Evolutionary conservation across 164 flowering plant genomes (phyloP), one percentile per base, ranked within the genome.

Genomic region (Litsea cubeba): DNA sequence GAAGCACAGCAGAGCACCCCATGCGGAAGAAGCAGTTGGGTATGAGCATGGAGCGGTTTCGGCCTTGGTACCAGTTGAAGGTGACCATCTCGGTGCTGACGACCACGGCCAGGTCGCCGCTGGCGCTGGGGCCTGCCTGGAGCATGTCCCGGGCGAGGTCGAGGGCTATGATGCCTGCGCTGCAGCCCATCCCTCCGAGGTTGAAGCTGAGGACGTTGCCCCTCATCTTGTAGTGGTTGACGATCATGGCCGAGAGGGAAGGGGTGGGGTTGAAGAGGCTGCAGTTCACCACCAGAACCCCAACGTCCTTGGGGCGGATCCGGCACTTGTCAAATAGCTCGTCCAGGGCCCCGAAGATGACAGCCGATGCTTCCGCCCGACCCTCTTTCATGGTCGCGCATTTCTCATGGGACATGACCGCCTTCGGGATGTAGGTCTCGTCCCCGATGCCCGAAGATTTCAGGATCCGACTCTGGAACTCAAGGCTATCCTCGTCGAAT

Each of bases 221-320:
- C 54, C 98, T 87, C 98, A 94, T 94, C 80, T 91, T 92, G 82
- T 94, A 94, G 76, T 88, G 95, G 73, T 94, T 94, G 24, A 94
- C 87, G 49, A 94, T 82, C 97, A 94, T 94, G 71, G 98, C 97
- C 0, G 98, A 94, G 14, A 94, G 88, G 0, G 98, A 94, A 0
- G 98, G 98, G 1, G 98, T 94, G 3, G 98, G 98, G 79, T 91
- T 92, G 82, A 93, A 93, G 57, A 93, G 83, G 85, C 96, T 90
- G 88, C 98, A 93, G 76, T 93, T 93, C 57, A 93, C 94, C 2
- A 94, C 95, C 8, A 94, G 86, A 12, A 94, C 72, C 0, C 97
- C 98, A 0, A 94, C 86, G 79, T 94, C 98, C 74, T 94, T 92
- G 0, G 98, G 90, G 0, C 94, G 90, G 28, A 92, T 70, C 18